These are phyloP conservation scores for Entophlyctis luteolus DNA, from an alignment of 192 early-diverging fungal genomes.

Conservation along the genomic window DNA sequence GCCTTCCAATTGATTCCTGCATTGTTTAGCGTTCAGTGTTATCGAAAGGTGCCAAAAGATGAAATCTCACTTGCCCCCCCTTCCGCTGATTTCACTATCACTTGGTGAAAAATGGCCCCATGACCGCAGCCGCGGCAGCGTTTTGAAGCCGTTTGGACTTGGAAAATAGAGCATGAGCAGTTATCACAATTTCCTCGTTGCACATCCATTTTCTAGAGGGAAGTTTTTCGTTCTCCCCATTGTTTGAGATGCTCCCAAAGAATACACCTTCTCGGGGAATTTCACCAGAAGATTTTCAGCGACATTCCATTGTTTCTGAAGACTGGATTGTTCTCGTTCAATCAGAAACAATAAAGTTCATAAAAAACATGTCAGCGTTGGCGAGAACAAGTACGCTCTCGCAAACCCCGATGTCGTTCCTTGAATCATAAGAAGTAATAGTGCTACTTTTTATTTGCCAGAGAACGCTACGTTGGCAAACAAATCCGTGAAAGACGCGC, in stretches of 20 bases:
- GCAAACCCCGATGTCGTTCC: background rate
- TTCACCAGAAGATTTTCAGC: no score
- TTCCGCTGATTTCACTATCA: background rate
- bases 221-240: background rate
- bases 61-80: background rate
- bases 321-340: no score
- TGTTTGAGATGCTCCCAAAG: background rate
- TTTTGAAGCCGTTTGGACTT: constrained; percentile 16
- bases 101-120: constrained; percentile 8
- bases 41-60: no score
- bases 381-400: constrained; percentile 1
- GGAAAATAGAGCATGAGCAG: constrained; percentile 3
- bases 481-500: background rate
- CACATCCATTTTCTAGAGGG: background rate
- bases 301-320: no score
- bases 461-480: background rate
- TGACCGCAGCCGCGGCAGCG: constrained; percentile 19
- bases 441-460: background rate
- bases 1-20: constrained; percentile 21
- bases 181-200: constrained; percentile 20
- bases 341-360: no score
- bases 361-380: constrained; percentile 8
- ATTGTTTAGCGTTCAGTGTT: background rate
- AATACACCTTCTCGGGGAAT: no score
- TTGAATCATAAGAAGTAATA: background rate